Evolutionary conservation across 2,329 filamentous ascomycete species (phyloP).

Genomic region (Coniochaeta hoffmannii): DNA sequence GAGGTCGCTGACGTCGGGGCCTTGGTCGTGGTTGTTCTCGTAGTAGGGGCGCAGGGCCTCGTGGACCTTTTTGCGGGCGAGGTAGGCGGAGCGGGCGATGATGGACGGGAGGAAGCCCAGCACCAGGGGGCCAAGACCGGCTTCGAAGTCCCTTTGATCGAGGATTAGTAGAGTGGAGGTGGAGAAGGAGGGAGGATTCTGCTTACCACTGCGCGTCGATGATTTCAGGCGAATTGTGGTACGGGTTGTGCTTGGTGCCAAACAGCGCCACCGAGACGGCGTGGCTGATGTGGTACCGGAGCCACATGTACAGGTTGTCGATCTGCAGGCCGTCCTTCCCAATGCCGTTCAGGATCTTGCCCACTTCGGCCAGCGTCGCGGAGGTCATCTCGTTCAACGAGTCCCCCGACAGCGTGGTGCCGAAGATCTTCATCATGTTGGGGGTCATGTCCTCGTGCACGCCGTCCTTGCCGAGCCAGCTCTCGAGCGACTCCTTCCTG

Average conservation of each 20-base stretch:
- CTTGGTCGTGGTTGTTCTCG: neutral
- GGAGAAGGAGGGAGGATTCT: neutral
- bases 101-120: conserved; percentile 1
- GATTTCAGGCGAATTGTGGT: conserved; percentile 23
- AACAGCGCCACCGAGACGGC: conserved; percentile 32
- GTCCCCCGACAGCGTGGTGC: conserved; percentile 22
- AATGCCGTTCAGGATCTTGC: conserved; percentile 18
- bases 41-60: neutral
- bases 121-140: neutral
- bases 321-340: conserved; percentile 17
- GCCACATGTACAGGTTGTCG: conserved; percentile 30
- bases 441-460: conserved; percentile 25
- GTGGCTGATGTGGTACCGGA: conserved; percentile 27
- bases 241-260: conserved; percentile 31
- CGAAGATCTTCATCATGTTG: conserved; percentile 27
- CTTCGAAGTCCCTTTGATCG: conserved; percentile 1
- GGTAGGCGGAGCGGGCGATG: neutral
- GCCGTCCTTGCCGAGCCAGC: conserved; percentile 21
- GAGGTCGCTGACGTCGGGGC: neutral
- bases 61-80: neutral
- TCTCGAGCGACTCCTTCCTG: conserved; percentile 19
- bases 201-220: conserved; percentile 30
- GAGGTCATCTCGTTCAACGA: conserved; percentile 26
- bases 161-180: neutral
- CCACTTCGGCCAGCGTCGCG: conserved; percentile 26